Evolutionary conservation across 2,329 filamentous ascomycete genomes (phyloP).

Genomic region (Botrytis elliptica): DNA sequence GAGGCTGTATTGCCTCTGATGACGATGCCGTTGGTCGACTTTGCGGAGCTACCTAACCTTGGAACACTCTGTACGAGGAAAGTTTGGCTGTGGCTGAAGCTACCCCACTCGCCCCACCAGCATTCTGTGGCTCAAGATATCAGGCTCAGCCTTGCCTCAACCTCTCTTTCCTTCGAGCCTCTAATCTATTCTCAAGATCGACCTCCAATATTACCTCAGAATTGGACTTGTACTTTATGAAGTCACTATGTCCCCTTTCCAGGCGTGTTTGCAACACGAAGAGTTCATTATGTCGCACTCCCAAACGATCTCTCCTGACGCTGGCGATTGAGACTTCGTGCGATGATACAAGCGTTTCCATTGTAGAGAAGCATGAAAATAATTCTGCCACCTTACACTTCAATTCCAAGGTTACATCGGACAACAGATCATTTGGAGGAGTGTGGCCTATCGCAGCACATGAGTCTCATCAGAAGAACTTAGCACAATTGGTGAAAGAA

Average conservation of each 20-base stretch:
- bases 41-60: too few relatives aligned
- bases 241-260: conserved; percentile 31
- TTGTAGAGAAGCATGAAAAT: conserved; percentile 60
- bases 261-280: conserved; percentile 26
- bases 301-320: conserved; percentile 47
- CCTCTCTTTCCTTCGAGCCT: not conserved
- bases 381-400: conserved; percentile 63
- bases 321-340: conserved; percentile 83
- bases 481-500: conserved; percentile 66
- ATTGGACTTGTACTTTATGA: conserved; percentile 35
- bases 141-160: not conserved
- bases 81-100: not conserved
- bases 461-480: conserved; percentile 68
- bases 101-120: not conserved
- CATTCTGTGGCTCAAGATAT: not conserved
- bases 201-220: not conserved
- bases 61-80: not conserved
- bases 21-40: not conserved
- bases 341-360: conserved; percentile 88
- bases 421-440: conserved; percentile 72
- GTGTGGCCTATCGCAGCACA: conserved; percentile 78
- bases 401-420: conserved; percentile 77
- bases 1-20: not conserved
- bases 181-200: not conserved
- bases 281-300: not conserved